phyloP scores from a whole-genome alignment of 768 basidiomycete genomes.

The Hygrophorus russula region DNA sequence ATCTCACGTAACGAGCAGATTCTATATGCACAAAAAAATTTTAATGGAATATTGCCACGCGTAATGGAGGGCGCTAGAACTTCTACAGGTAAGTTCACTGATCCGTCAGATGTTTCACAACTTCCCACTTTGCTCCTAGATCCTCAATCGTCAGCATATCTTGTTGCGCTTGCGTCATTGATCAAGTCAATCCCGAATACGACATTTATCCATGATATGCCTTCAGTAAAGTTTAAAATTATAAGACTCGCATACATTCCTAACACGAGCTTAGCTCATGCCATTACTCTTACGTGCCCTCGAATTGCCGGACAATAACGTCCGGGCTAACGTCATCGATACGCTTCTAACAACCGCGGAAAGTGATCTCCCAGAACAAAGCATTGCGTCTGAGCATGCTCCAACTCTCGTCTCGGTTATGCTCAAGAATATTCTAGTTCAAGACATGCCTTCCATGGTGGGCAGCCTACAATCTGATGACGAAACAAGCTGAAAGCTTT shows the following conservation, averaged over 20 bases:
- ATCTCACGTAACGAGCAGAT: slow-evolving; percentile 32
- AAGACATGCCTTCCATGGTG: slow-evolving; percentile 48
- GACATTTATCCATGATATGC: slow-evolving; percentile 59
- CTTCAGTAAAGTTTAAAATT: slow-evolving; percentile 29
- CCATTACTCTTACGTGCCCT: slow-evolving; percentile 83
- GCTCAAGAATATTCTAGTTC: slow-evolving; percentile 47
- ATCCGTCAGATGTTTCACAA: neutral
- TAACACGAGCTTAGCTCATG: slow-evolving; percentile 47
- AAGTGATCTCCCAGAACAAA: slow-evolving; percentile 36
- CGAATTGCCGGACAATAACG: slow-evolving; percentile 58
- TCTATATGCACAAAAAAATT: slow-evolving; percentile 66
- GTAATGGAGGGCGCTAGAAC: slow-evolving; percentile 59
- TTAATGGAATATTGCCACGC: slow-evolving; percentile 58
- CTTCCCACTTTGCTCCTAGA: slow-evolving; percentile 22
- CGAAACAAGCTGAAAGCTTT: slow-evolving; percentile 3
- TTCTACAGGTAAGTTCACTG: slow-evolving; percentile 27
- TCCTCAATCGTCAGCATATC: slow-evolving; percentile 45
- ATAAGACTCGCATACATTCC: neutral
- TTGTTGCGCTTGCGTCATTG: slow-evolving; percentile 76
- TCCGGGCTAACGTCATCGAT: slow-evolving; percentile 73
- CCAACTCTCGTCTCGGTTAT: slow-evolving; percentile 58
- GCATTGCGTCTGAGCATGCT: slow-evolving; percentile 55
- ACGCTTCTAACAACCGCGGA: slow-evolving; percentile 64
- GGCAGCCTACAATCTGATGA: slow-evolving; percentile 11
- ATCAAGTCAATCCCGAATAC: slow-evolving; percentile 72